phyloP scores from a whole-genome alignment of 139 green algal species.

The Volvox reticuliferus region DNA sequence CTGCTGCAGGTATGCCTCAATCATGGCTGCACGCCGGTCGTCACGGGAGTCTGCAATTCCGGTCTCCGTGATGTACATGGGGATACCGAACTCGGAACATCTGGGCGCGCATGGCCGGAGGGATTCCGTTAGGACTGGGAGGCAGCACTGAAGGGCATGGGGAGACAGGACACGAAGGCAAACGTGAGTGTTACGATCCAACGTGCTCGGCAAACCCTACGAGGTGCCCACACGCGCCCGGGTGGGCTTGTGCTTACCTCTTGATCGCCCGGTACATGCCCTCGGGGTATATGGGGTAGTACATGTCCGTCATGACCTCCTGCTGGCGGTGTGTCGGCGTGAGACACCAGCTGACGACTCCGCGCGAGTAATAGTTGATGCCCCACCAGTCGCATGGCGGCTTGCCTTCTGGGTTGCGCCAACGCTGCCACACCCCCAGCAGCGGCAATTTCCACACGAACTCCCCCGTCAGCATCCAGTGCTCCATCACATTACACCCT shows the following conservation, averaged over 20 bases:
- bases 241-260: neutral
- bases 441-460: slow-evolving; percentile 73
- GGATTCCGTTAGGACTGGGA: slow-evolving; percentile 49
- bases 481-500: slow-evolving; percentile 72
- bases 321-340: slow-evolving; percentile 55
- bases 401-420: slow-evolving; percentile 58
- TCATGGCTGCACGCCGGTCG: slow-evolving; percentile 58
- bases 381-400: slow-evolving; percentile 75
- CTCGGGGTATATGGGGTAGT: slow-evolving; percentile 80
- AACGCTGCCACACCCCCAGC: slow-evolving; percentile 62
- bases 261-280: slow-evolving; percentile 72
- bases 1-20: slow-evolving; percentile 66
- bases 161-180: no score
- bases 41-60: slow-evolving; percentile 78
- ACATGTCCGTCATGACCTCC: slow-evolving; percentile 92
- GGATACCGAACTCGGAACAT: slow-evolving; percentile 62
- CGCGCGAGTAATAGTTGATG: slow-evolving; percentile 76
- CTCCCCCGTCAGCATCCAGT: slow-evolving; percentile 73
- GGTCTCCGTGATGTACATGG: slow-evolving; percentile 91
- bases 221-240: no score
- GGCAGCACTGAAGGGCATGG: neutral
- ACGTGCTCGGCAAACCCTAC: no score
- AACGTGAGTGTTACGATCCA: no score
- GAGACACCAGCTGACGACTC: slow-evolving; percentile 60
- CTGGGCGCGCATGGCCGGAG: slow-evolving; percentile 42